Conservation (phyloP, 2,329 filamentous ascomycete genomes). For the Dendryphion nanum region DNA sequence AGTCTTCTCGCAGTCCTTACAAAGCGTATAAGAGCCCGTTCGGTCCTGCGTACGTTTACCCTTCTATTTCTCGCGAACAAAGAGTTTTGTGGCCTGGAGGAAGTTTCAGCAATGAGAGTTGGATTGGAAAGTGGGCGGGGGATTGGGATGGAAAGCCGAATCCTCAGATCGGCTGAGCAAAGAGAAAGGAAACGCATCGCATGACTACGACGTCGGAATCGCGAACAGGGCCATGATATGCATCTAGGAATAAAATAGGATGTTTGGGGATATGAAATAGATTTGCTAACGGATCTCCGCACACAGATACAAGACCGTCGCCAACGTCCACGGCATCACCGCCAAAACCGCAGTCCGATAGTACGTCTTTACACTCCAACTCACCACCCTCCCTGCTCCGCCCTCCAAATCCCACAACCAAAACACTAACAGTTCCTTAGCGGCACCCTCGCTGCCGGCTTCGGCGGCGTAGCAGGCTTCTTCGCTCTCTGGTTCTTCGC, state of each 20-base stretch:
- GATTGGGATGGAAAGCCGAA: too few relatives aligned
- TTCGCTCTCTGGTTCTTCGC: conserved; percentile 65
- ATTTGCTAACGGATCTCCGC: too few relatives aligned
- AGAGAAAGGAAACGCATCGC: too few relatives aligned
- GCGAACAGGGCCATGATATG: too few relatives aligned
- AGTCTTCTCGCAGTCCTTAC: conserved; percentile 36
- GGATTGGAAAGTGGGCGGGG: too few relatives aligned
- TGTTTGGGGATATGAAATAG: too few relatives aligned
- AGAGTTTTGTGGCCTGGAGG: too few relatives aligned
- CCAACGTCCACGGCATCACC: conserved; percentile 52
- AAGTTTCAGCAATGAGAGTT: too few relatives aligned
- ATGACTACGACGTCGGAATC: too few relatives aligned
- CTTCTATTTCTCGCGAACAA: conserved; percentile 1
- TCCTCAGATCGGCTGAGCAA: too few relatives aligned
- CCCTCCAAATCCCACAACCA: background rate
- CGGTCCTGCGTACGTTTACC: conserved; percentile 54
- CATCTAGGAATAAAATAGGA: too few relatives aligned
- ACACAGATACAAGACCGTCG: conserved; percentile 51
- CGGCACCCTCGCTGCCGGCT: conserved; percentile 49
- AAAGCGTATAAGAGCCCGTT: conserved; percentile 57
- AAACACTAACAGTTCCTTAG: conserved; percentile 16
- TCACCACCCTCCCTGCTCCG: background rate
- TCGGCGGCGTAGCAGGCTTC: conserved; percentile 58
- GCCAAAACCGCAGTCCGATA: conserved; percentile 40
- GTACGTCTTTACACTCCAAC: conserved; percentile 39